These are phyloP conservation scores for Pichia sp. DNA, from an alignment of 1,139 yeast genomes.

Conservation along the genomic window DNA sequence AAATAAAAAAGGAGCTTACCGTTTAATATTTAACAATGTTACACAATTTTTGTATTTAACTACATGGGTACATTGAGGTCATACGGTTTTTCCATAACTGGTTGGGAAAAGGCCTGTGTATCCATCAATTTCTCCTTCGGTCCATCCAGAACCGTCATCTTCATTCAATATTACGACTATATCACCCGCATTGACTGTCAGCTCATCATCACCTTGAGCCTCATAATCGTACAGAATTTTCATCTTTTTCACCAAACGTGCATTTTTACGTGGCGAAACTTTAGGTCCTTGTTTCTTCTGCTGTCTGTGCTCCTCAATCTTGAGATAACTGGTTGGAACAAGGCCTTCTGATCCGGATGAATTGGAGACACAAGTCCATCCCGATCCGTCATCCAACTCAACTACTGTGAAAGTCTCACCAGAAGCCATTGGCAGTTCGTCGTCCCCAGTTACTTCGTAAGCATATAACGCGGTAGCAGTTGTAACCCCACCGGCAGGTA, in stretches of 20 bases:
- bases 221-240: slow-evolving; percentile 74
- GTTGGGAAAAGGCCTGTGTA: slow-evolving; percentile 76
- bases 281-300: slow-evolving; percentile 53
- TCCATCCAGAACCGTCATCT: slow-evolving; percentile 94
- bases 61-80: not conserved
- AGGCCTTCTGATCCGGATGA: slow-evolving; percentile 55
- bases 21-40: too few species aligned
- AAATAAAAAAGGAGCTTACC: too few species aligned
- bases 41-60: not conserved
- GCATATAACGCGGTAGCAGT: slow-evolving; percentile 54
- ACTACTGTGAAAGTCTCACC: slow-evolving; percentile 62
- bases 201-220: slow-evolving; percentile 82
- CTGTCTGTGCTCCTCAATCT: slow-evolving; percentile 32
- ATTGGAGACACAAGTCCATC: slow-evolving; percentile 71
- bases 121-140: slow-evolving; percentile 83
- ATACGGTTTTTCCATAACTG: slow-evolving; percentile 46
- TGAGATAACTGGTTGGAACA: slow-evolving; percentile 84
- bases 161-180: slow-evolving; percentile 55
- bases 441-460: slow-evolving; percentile 68
- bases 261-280: slow-evolving; percentile 83
- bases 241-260: slow-evolving; percentile 56
- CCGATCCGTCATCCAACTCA: slow-evolving; percentile 80
- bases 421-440: slow-evolving; percentile 59
- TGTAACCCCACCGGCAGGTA: slow-evolving; percentile 14
- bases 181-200: slow-evolving; percentile 71